Percentiles rank a stretch among this genome's conserved stretches.
Evolutionary conservation across 2,329 filamentous ascomycete genomes (phyloP).

Genomic region (Beauveria medogensis): DNA sequence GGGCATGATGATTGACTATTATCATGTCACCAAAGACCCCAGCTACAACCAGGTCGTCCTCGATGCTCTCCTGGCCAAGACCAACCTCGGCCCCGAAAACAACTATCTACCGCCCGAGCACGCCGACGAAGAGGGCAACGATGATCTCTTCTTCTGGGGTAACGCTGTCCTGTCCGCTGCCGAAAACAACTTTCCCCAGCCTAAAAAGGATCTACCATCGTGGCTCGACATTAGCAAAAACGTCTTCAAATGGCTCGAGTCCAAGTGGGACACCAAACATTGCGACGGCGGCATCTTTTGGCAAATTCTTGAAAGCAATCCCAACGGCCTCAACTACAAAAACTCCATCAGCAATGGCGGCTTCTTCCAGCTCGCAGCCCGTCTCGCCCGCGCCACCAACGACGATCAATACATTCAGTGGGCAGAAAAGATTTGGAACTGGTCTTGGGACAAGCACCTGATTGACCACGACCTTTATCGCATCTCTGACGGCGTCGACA

Average conservation of each 20-base stretch:
- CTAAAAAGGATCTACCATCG: slow-evolving; percentile 39
- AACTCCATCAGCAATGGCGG: slow-evolving; percentile 68
- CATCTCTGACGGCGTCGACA: slow-evolving; percentile 56
- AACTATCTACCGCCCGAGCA: slow-evolving; percentile 54
- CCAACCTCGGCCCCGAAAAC: slow-evolving; percentile 46
- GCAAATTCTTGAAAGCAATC: slow-evolving; percentile 67
- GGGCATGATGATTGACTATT: slow-evolving; percentile 64
- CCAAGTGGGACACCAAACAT: slow-evolving; percentile 57
- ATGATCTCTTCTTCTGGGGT: slow-evolving; percentile 62
- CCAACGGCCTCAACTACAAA: slow-evolving; percentile 65
- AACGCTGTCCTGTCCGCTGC: slow-evolving; percentile 57
- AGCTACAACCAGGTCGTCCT: slow-evolving; percentile 53
- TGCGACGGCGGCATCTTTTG: slow-evolving; percentile 64
- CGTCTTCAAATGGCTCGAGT: slow-evolving; percentile 58
- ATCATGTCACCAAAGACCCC: slow-evolving; percentile 54
- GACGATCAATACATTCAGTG: slow-evolving; percentile 59
- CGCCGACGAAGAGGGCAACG: slow-evolving; percentile 54
- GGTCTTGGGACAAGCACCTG: slow-evolving; percentile 49
- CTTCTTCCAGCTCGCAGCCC: slow-evolving; percentile 75
- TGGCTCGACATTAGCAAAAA: slow-evolving; percentile 58
- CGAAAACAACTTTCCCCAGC: slow-evolving; percentile 52
- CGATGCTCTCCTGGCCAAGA: slow-evolving; percentile 48
- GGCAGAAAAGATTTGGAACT: slow-evolving; percentile 60
- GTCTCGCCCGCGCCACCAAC: slow-evolving; percentile 61
- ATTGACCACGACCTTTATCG: slow-evolving; percentile 42